Base-by-base conservation (phyloP, 2,329 filamentous ascomycete genomes). In the Pseudopithomyces maydicus region DNA sequence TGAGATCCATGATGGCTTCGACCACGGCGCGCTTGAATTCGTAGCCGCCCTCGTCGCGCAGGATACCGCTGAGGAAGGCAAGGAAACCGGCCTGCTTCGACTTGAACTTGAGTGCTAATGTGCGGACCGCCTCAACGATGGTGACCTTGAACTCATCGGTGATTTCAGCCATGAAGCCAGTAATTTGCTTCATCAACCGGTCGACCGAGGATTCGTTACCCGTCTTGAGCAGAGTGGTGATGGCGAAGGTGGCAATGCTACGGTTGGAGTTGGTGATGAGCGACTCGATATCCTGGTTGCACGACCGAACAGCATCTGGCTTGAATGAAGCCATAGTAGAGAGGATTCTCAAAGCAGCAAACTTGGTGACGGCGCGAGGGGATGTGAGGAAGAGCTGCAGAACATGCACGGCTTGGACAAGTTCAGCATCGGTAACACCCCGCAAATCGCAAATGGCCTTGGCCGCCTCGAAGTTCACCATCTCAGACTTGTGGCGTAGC, bases 121-220 rank as follows among this genome's bases (percentile, higher is more conserved):
- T 98, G 59, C 95, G 90, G 72, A 99, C 97, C 41, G 95, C 95
- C 78, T 99, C 95, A 42, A 99, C 94, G 70, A 99, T 97, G n/a
- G 95, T 99, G 66, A 99, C 97, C 84, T 98, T 99, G 84, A 99
- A 99, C 78, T 99, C 95, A 73, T 99, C 95, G 6, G 94, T 97
- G 65, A 98, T 98, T 78, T 98, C 95, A 4, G 93, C 91, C 95
- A 99, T 98, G 81, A 99, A 97, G 38, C 90, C 90, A 22, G 92
- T 92, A 61, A 99, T 98, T 77, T 98, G 93, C 84, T 97, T 97
- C 92, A 99, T 97, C 65, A 99, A 80, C 52, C 95, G 88, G 75
- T 99, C 95, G 43, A 99, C 95, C 66, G 92, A 97, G 38, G 91
- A 91, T 79, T 99, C 95, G 73, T 98, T 99, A 59, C 95, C 95